Evolutionary conservation across 2,329 filamentous ascomycete species (phyloP), one percentile per base, ranked within the genome.

Genomic region (Alternaria triticimaculans): DNA sequence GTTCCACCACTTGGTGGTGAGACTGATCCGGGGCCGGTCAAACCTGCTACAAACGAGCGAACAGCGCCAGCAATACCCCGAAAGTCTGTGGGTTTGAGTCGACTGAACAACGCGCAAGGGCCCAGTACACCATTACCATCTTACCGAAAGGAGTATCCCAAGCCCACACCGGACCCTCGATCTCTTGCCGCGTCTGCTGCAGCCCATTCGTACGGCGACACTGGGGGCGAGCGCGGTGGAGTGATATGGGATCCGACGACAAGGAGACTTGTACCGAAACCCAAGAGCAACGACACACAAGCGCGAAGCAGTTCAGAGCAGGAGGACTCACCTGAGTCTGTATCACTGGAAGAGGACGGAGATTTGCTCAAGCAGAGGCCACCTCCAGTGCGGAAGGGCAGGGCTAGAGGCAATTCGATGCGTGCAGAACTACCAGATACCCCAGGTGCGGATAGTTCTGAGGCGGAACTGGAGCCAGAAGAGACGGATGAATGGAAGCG

Each of bases 111-210:
- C 21, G 37, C 58, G 7, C 63, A 71, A 65, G 48, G 43, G 15
- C 60, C 23, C 21, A 58, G 37, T 25, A 66, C 72, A 11, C 55
- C 59, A 18, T 66, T 79, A 49, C 78, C 82, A 20, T 77, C 81
- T 0, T 86, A 86, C 68, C 80, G 85, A 65, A 85, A 83, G 64
- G 84, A 86, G 65, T 86, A 85, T 66, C 83, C 84, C 5, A 69
- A 68, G 18, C 49, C 70, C 14, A 45, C 63, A 1, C 44, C 64
- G 15, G 71, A 75, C 46, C 55, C 72, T 25, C 76, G 73, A 11
- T 49, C 65, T 18, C 55, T 77, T 28, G 74, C 76, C 43, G 70
- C 72, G 21, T 75, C 76, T 18, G 76, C 78, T 26, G 76, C 78
- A 18, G 71, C 76, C 8, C 72, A 72, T 57, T 77, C 76, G 14